phyloP scores from a whole-genome alignment of 495 filamentous ascomycete species.

The Penicillium maclennaniae region DNA sequence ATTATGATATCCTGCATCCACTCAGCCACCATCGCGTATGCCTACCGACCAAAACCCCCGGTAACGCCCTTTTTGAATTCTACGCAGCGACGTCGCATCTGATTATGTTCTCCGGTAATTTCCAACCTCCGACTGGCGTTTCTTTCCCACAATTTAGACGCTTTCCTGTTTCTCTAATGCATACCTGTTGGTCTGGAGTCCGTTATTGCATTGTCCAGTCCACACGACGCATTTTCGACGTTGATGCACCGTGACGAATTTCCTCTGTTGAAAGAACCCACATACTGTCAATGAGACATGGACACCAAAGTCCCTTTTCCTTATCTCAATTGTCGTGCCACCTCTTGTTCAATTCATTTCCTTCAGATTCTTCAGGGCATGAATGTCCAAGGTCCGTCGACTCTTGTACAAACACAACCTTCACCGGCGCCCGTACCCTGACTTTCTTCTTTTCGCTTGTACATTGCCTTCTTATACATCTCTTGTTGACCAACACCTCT shows the following conservation, averaged over 20 bases:
- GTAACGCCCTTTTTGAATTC: conserved; percentile 24
- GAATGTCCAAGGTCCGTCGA: not conserved
- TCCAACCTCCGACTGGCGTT: conserved; percentile 30
- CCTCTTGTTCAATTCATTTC: not conserved
- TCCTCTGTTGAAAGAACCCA: conserved; percentile 7
- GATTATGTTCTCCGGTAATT: conserved; percentile 9
- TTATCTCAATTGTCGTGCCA: not conserved
- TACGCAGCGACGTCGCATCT: conserved; percentile 32
- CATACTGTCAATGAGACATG: not conserved
- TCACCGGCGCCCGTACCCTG: conserved; percentile 12
- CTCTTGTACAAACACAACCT: conserved; percentile 24
- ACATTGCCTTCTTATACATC: not conserved
- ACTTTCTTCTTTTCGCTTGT: conserved; percentile 7
- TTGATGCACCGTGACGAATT: conserved; percentile 14
- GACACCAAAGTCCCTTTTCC: not conserved
- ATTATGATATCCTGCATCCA: not conserved
- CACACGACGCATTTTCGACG: not conserved
- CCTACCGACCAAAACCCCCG: not conserved
- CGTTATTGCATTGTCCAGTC: conserved; percentile 12
- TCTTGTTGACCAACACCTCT: not conserved
- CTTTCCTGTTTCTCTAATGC: conserved; percentile 14
- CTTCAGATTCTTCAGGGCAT: not conserved
- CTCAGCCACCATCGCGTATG: conserved; percentile 9
- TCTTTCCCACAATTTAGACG: conserved; percentile 13
- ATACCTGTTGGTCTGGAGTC: conserved; percentile 13